phyloP scores from a whole-genome alignment of 2,329 filamentous ascomycete genomes.

The Pseudogymnoascus verrucosus region DNA sequence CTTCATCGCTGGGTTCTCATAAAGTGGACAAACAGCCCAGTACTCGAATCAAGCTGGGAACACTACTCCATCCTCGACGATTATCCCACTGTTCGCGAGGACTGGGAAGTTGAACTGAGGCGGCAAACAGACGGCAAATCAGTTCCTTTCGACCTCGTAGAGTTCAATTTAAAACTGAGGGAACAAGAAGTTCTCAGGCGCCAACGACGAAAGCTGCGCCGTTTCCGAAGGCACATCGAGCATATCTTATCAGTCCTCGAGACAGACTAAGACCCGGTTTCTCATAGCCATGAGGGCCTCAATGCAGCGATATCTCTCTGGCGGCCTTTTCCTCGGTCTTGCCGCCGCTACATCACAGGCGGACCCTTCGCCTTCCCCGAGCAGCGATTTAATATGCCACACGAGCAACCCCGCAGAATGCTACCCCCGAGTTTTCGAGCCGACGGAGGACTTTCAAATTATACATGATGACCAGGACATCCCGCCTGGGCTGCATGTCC shows the following conservation, averaged over 20 bases:
- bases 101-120: conserved; percentile 24
- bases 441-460: conserved; percentile 56
- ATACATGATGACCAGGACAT: conserved; percentile 58
- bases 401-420: conserved; percentile 52
- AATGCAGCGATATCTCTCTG: conserved; percentile 6
- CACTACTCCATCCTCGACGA: conserved; percentile 17
- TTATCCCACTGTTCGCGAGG: conserved; percentile 21
- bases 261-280: neutral
- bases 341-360: conserved; percentile 13
- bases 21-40: conserved; percentile 28
- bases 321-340: neutral
- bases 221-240: conserved; percentile 23
- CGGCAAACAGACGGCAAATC: conserved; percentile 24
- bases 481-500: conserved; percentile 57
- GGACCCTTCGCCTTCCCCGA: conserved; percentile 22
- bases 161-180: conserved; percentile 21
- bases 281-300: neutral
- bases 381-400: conserved; percentile 57
- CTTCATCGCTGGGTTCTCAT: conserved; percentile 25
- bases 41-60: conserved; percentile 28
- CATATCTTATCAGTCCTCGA: conserved; percentile 23
- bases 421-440: conserved; percentile 55
- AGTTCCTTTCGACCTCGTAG: conserved; percentile 23
- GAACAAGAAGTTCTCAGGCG: conserved; percentile 22
- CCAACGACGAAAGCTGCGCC: conserved; percentile 21